phyloP scores from a whole-genome alignment of 2,329 filamentous ascomycete species.

The Sordariomycetes sp. region DNA sequence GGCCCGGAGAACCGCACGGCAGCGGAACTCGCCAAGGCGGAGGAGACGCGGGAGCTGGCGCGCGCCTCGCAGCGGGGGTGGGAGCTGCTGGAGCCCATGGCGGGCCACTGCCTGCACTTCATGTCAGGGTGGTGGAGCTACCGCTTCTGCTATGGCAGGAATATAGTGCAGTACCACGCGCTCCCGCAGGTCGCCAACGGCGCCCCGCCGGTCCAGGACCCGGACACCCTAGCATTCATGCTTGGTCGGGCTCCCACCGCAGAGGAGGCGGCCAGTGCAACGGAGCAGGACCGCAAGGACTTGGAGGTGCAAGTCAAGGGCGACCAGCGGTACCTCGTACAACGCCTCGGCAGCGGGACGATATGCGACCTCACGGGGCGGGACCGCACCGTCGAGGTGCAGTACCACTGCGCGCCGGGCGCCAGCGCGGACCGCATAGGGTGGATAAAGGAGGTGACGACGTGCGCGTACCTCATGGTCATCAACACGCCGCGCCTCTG shows the following conservation, averaged over 20 bases:
- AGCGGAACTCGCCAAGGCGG: constrained; percentile 53
- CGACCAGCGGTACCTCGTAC: constrained; percentile 74
- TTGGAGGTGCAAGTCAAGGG: constrained; percentile 70
- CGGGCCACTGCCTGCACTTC: constrained; percentile 68
- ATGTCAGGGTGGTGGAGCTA: constrained; percentile 93
- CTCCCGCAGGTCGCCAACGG: constrained; percentile 53
- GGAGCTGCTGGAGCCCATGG: constrained; percentile 65
- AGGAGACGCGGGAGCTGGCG: constrained; percentile 68
- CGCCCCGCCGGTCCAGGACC: constrained; percentile 66
- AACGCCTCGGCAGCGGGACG: constrained; percentile 67
- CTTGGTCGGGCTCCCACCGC: constrained; percentile 45
- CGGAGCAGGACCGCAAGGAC: constrained; percentile 10
- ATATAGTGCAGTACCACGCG: constrained; percentile 85
- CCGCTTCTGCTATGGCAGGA: constrained; percentile 79
- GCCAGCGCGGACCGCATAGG: constrained; percentile 63
- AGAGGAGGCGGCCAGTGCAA: background rate
- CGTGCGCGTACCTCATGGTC: constrained; percentile 87
- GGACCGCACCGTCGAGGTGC: constrained; percentile 72
- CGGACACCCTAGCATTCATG: constrained; percentile 60
- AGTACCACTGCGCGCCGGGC: constrained; percentile 67
- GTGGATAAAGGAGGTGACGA: constrained; percentile 87
- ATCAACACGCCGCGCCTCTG: constrained; percentile 82
- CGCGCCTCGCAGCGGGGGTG: constrained; percentile 67
- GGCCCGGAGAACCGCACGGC: constrained; percentile 49
- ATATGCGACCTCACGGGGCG: constrained; percentile 75